phyloP scores from a whole-genome alignment of 495 filamentous ascomycete genomes.

The Pseudevernia furfuracea region DNA sequence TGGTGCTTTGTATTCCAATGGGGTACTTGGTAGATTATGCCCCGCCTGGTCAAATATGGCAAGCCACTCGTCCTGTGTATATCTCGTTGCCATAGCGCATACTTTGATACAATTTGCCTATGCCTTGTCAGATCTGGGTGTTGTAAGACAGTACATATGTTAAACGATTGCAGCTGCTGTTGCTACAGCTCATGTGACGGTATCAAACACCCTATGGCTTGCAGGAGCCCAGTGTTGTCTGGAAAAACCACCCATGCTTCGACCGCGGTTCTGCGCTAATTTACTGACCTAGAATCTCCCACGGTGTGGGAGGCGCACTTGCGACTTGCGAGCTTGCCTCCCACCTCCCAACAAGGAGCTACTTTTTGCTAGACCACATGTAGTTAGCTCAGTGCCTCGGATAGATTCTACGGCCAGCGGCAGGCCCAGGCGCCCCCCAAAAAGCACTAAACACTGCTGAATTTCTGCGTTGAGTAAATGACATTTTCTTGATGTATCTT shows the following conservation, averaged over 20 bases:
- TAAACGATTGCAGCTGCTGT: neutral
- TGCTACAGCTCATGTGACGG: neutral
- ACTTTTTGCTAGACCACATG: too few relatives aligned
- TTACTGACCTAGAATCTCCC: too few relatives aligned
- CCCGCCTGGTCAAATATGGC: slow-evolving; percentile 16
- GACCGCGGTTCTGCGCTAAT: too few relatives aligned
- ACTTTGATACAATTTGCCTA: neutral
- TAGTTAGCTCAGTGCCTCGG: too few relatives aligned
- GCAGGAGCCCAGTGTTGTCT: too few relatives aligned
- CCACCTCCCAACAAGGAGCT: too few relatives aligned
- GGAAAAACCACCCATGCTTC: too few relatives aligned
- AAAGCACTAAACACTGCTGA: too few relatives aligned
- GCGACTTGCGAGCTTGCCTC: too few relatives aligned
- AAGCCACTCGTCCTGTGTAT: slow-evolving; percentile 22
- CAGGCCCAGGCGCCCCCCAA: too few relatives aligned
- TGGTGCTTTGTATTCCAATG: slow-evolving; percentile 17
- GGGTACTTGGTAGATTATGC: slow-evolving; percentile 7
- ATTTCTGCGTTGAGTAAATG: neutral
- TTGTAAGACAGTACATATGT: neutral
- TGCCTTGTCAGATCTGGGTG: neutral
- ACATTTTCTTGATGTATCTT: neutral
- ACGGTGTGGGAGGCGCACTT: too few relatives aligned
- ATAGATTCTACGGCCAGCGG: too few relatives aligned
- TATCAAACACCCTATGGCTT: neutral
- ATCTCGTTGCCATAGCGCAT: slow-evolving; percentile 14